Evolutionary conservation across 768 basidiomycete species (phyloP).

Genomic region (Leucocoprinus leucothites): DNA sequence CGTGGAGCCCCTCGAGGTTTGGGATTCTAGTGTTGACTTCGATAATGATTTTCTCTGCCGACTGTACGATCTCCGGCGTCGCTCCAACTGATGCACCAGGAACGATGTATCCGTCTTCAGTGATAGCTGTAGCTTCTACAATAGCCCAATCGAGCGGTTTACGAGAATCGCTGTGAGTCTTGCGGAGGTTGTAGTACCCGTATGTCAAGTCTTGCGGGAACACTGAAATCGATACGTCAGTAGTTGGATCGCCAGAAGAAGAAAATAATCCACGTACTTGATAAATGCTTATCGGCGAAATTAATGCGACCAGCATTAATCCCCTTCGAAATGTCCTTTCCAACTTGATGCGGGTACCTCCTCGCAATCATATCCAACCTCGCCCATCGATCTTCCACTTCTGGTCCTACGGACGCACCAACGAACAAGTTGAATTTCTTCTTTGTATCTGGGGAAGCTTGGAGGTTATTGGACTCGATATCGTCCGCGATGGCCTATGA

Average conservation of each 20-base stretch:
- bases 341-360: slow-evolving; percentile 48
- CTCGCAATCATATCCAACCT: slow-evolving; percentile 43
- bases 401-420: slow-evolving; percentile 45
- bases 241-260: background rate
- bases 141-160: slow-evolving; percentile 41
- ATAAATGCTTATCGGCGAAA: slow-evolving; percentile 47
- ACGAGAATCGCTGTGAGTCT: slow-evolving; percentile 39
- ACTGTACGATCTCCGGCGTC: slow-evolving; percentile 45
- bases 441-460: slow-evolving; percentile 39
- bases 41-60: slow-evolving; percentile 46
- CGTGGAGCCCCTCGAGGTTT: slow-evolving; percentile 45
- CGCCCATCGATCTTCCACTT: slow-evolving; percentile 48
- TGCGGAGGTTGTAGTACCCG: slow-evolving; percentile 42
- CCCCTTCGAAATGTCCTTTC: slow-evolving; percentile 44
- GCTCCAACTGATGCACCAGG: slow-evolving; percentile 47
- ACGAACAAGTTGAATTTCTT: slow-evolving; percentile 37
- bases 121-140: slow-evolving; percentile 47
- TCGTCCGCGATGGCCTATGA: slow-evolving; percentile 45
- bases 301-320: slow-evolving; percentile 46
- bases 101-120: slow-evolving; percentile 44
- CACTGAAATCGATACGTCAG: slow-evolving; percentile 27
- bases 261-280: slow-evolving; percentile 11
- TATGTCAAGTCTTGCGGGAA: slow-evolving; percentile 48
- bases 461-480: slow-evolving; percentile 39
- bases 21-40: slow-evolving; percentile 48